phyloP scores from a whole-genome alignment of 495 filamentous ascomycete genomes.

The Penicillium desertorum region DNA sequence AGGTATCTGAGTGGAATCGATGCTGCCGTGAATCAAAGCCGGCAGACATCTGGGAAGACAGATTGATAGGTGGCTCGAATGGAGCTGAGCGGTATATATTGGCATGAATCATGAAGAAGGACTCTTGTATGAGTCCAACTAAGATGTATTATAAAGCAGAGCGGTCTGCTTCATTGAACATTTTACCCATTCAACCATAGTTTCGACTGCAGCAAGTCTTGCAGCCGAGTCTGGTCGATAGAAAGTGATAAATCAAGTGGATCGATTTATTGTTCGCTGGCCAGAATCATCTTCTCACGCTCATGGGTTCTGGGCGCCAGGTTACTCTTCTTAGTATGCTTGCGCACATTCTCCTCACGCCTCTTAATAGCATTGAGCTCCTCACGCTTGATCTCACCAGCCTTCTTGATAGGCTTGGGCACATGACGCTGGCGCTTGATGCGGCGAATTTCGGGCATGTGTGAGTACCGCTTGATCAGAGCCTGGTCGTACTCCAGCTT shows the following conservation, averaged over 20 bases:
- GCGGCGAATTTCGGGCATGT: constrained; percentile 93
- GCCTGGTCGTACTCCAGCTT: constrained; percentile 91
- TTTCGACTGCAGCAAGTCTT: constrained; percentile 6
- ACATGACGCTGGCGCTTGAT: constrained; percentile 90
- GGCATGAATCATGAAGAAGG: constrained; percentile 3
- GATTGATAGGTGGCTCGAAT: constrained; percentile 8
- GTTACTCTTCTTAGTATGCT: constrained; percentile 75
- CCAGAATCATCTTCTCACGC: constrained; percentile 90
- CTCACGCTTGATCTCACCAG: constrained; percentile 90
- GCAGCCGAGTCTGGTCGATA: background rate
- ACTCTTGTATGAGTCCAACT: background rate
- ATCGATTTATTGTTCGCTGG: constrained; percentile 61
- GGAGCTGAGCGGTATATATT: constrained; percentile 5
- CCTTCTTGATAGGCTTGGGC: constrained; percentile 95
- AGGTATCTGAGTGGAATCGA: constrained; percentile 73
- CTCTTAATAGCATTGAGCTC: constrained; percentile 85
- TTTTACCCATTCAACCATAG: background rate
- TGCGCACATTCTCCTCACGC: constrained; percentile 90
- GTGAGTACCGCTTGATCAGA: constrained; percentile 77
- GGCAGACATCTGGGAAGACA: constrained; percentile 5
- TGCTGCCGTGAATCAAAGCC: constrained; percentile 55
- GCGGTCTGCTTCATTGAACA: constrained; percentile 6
- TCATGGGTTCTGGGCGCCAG: constrained; percentile 71
- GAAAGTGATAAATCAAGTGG: constrained; percentile 1
- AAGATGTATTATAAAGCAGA: constrained; percentile 9